phyloP scores from a whole-genome alignment of 352 stramenopile species.

The Phytophthora cajani region DNA sequence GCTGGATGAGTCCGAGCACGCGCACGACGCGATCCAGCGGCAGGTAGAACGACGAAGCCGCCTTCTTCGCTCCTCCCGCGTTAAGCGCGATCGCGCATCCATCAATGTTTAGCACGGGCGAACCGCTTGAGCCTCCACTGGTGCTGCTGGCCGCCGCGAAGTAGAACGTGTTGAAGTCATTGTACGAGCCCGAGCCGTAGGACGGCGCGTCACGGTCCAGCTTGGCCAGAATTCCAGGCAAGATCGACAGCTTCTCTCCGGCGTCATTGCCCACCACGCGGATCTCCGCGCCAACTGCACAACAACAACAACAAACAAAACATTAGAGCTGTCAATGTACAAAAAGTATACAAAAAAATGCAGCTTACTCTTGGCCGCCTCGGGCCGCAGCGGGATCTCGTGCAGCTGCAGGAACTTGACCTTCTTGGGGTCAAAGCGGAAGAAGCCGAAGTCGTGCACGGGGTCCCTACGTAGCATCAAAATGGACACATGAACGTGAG shows the following conservation, averaged over 20 bases:
- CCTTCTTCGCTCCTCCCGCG: constrained; percentile 88
- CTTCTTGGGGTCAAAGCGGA: constrained; percentile 86
- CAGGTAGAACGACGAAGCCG: constrained; percentile 92
- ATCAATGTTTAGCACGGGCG: constrained; percentile 88
- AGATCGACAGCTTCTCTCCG: constrained; percentile 92
- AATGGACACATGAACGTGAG: too few species aligned
- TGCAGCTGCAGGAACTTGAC: constrained; percentile 89
- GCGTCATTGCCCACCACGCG: constrained; percentile 93
- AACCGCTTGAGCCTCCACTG: constrained; percentile 89
- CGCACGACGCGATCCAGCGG: constrained; percentile 88
- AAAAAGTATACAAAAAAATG: background rate
- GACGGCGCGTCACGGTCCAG: constrained; percentile 90
- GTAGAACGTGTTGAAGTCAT: constrained; percentile 95
- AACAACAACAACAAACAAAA: background rate
- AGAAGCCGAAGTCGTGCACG: constrained; percentile 94
- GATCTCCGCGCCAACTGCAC: constrained; percentile 89
- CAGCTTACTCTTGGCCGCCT: constrained; percentile 75
- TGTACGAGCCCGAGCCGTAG: constrained; percentile 89
- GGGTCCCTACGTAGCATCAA: constrained; percentile 55
- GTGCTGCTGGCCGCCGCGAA: constrained; percentile 89
- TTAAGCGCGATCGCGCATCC: constrained; percentile 92
- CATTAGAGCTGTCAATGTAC: background rate
- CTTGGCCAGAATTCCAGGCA: constrained; percentile 90
- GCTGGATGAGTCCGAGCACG: constrained; percentile 73
- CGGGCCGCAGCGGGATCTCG: constrained; percentile 88